Conservation (phyloP, 371 early-diverging fungal genomes). For the Globomyces sp. region DNA sequence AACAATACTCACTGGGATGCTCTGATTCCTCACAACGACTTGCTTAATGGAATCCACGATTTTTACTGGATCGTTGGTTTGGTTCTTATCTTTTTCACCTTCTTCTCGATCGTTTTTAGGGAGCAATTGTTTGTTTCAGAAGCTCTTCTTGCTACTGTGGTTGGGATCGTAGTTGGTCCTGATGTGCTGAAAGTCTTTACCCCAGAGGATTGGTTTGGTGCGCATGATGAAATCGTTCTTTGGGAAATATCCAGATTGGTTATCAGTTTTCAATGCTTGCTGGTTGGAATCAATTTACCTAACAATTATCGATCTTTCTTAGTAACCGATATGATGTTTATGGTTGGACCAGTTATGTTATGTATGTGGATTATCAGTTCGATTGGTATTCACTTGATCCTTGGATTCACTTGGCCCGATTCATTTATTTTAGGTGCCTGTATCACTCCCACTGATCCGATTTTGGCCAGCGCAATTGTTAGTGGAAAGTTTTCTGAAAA, state of each 20-base stretch:
- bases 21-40: conserved; percentile 18
- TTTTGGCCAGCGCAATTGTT: conserved; percentile 89
- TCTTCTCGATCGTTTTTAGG: conserved; percentile 88
- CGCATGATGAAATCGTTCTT: conserved; percentile 46
- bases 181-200: conserved; percentile 17
- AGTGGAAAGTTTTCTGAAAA: conserved; percentile 93
- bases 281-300: conserved; percentile 80
- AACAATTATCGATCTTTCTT: conserved; percentile 58
- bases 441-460: conserved; percentile 95
- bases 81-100: conserved; percentile 83
- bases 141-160: conserved; percentile 80
- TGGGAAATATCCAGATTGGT: conserved; percentile 69
- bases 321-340: conserved; percentile 65
- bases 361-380: conserved; percentile 84
- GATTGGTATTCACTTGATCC: conserved; percentile 63
- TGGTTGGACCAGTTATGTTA: conserved; percentile 83
- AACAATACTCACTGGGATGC: conserved; percentile 17
- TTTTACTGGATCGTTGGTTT: conserved; percentile 56
- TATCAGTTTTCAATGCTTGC: conserved; percentile 86
- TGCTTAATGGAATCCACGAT: conserved; percentile 9
- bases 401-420: conserved; percentile 52
- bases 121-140: conserved; percentile 89
- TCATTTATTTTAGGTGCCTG: conserved; percentile 82
- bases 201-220: conserved; percentile 23
- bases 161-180: conserved; percentile 88